These are phyloP conservation scores for Verticillium tricorpus DNA, from an alignment of 2,329 filamentous ascomycete genomes.

Conservation along the genomic window DNA sequence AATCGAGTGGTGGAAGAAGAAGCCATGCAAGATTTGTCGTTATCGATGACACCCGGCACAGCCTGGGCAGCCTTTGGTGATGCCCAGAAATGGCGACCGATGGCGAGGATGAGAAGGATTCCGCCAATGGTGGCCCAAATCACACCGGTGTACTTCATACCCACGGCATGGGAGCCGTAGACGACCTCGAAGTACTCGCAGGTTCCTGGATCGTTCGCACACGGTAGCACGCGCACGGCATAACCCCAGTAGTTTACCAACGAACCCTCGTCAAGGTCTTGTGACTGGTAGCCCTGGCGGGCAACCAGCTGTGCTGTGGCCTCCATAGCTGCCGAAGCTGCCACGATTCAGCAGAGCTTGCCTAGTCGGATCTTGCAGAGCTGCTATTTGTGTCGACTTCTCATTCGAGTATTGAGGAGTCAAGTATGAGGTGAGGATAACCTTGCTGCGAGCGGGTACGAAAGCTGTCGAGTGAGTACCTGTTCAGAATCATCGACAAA, in stretches of 20 bases:
- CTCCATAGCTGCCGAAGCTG: conserved; percentile 4
- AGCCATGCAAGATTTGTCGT: conserved; percentile 9
- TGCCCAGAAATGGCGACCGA: conserved; percentile 20
- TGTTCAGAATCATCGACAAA: no score
- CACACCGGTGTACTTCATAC: conserved; percentile 46
- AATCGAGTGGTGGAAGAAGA: conserved; percentile 19
- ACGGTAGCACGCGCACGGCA: conserved; percentile 36
- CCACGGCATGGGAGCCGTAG: conserved; percentile 41
- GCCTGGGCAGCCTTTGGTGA: conserved; percentile 4
- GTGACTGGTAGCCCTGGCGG: conserved; percentile 36
- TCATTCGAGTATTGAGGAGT: no score
- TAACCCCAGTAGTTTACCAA: conserved; percentile 43
- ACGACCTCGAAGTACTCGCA: conserved; percentile 48
- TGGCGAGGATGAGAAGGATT: conserved; percentile 38
- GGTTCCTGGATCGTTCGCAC: conserved; percentile 39
- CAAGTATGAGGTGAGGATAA: no score
- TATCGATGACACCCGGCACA: conserved; percentile 10
- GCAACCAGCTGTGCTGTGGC: conserved; percentile 7
- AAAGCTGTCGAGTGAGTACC: no score
- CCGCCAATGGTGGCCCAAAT: conserved; percentile 42
- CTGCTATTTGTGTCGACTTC: no score
- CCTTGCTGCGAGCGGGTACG: no score
- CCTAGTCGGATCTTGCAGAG: no score
- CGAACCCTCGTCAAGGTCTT: conserved; percentile 21
- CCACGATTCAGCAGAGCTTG: no score